Evolutionary conservation across 1,139 yeast genomes (phyloP).

Genomic region (Candida neerlandica): DNA sequence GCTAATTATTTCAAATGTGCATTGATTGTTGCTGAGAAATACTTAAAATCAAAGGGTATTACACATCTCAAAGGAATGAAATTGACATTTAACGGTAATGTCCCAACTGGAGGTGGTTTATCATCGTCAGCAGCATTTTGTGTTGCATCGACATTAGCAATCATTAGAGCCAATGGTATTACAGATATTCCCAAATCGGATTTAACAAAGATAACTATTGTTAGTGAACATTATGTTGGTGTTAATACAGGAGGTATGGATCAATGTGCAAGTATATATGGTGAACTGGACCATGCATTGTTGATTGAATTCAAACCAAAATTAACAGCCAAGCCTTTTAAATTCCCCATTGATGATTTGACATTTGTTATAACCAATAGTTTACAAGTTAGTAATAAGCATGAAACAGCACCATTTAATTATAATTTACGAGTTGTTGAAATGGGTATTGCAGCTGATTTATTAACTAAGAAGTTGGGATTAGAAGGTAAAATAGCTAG

Average conservation of each 20-base stretch:
- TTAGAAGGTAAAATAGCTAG: constrained; percentile 36
- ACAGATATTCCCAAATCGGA: constrained; percentile 48
- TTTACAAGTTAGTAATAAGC: constrained; percentile 63
- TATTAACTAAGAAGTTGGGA: constrained; percentile 52
- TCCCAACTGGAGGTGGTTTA: constrained; percentile 75
- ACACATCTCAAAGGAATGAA: constrained; percentile 48
- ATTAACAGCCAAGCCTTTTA: constrained; percentile 57
- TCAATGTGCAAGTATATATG: constrained; percentile 72
- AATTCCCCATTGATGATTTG: constrained; percentile 53
- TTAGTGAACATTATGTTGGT: constrained; percentile 73
- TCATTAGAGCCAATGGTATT: constrained; percentile 56
- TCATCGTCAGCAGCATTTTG: constrained; percentile 76
- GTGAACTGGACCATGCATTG: constrained; percentile 61
- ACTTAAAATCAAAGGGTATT: constrained; percentile 35
- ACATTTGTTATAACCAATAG: constrained; percentile 67
- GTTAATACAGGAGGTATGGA: constrained; percentile 82
- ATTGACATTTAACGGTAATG: constrained; percentile 62
- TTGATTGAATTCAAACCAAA: constrained; percentile 65
- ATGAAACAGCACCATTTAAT: constrained; percentile 69
- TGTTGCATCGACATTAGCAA: constrained; percentile 64
- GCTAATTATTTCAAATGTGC: constrained; percentile 72
- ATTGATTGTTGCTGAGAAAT: constrained; percentile 60
- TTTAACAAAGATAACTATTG: constrained; percentile 63
- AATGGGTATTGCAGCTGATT: constrained; percentile 63
- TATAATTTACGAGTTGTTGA: constrained; percentile 75